Conservation (phyloP, 257 asterid species). For the Gentiana dahurica region DNA sequence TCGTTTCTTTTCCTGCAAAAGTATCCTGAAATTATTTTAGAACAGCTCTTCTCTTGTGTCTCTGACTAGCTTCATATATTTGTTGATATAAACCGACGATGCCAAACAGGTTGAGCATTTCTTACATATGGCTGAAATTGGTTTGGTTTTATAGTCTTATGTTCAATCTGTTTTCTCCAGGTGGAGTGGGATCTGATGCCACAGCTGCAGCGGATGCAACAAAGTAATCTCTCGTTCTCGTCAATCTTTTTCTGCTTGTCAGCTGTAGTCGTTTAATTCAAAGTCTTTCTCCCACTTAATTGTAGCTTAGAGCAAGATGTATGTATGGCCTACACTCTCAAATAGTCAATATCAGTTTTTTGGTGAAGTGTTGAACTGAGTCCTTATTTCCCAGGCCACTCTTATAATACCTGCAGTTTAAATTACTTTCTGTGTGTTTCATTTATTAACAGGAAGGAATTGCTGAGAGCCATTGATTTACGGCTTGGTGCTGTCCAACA, state of each 20-base stretch:
- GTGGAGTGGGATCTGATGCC: constrained; percentile 50
- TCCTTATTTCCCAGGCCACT: no score
- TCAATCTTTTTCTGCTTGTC: constrained; percentile 5
- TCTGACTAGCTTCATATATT: constrained; percentile 1
- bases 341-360: no score
- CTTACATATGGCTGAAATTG: neutral
- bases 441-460: constrained; percentile 66
- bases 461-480: constrained; percentile 81
- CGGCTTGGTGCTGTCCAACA: constrained; percentile 72
- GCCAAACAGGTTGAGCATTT: neutral
- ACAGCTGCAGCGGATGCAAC: constrained; percentile 70
- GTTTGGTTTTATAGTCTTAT: neutral
- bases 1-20: neutral
- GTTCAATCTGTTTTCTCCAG: constrained; percentile 25
- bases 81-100: neutral
- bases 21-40: neutral
- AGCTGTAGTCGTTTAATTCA: neutral
- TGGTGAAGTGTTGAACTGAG: no score
- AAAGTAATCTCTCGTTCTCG: constrained; percentile 43
- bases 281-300: neutral
- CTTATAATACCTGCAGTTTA: no score
- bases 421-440: constrained; percentile 2
- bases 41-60: neutral
- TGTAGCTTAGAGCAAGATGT: no score
- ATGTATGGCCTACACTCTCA: no score